Base-by-base conservation (phyloP, 768 basidiomycete genomes). In the Fistulinella prunicolor region DNA sequence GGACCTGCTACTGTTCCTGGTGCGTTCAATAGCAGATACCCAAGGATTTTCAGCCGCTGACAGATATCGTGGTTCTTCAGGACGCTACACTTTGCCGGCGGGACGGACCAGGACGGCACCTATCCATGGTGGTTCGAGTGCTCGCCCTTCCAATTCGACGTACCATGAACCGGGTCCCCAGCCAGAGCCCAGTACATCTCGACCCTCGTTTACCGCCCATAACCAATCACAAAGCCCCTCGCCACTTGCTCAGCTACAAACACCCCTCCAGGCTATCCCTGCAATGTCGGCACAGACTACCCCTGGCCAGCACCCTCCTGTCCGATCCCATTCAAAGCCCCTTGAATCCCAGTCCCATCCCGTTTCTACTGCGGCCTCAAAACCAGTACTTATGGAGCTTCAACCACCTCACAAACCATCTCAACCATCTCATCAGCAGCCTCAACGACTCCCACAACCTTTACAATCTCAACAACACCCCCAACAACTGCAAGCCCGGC, bases 201-300 rank as follows among this genome's bases (percentile, higher is more conserved):
- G 35, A 26, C 38, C 26, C 24, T 34, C 34, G 3, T 34, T 40
- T 34, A 35, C 44, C 9, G 23, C 30, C 23, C 39, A 50, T 32
- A 50, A 28, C 16, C 51, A 44, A 23, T 19, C 42, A 9, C 49
- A 44, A 24, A 52, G 34, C 28, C 3, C 32, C 23, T 10, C 44
- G 23, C 13, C 45, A n/a, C 21, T 16, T 37, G 14, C n/a, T 44
- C 49, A 38, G 24, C 46, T 36, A 19, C 52, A 51, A 35, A 41
- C 14, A 0, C 50, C 55, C 13, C 43, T 16, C 4, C 53, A 52
- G 9, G 23, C 34, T 21, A 32, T 43, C 13, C 32, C 53, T 37
- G 9, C 32, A 8, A 19, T 21, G 4, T 20, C 38, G 1, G 28
- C 9, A 6, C 48, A 46, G 6, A 7, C 29, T 26, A n/a, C 28